A percentile compares a stretch with the other conserved stretches of the same genome.
Conservation (phyloP, 2,329 filamentous ascomycete genomes). For the Cladosporium sphaerospermum region DNA sequence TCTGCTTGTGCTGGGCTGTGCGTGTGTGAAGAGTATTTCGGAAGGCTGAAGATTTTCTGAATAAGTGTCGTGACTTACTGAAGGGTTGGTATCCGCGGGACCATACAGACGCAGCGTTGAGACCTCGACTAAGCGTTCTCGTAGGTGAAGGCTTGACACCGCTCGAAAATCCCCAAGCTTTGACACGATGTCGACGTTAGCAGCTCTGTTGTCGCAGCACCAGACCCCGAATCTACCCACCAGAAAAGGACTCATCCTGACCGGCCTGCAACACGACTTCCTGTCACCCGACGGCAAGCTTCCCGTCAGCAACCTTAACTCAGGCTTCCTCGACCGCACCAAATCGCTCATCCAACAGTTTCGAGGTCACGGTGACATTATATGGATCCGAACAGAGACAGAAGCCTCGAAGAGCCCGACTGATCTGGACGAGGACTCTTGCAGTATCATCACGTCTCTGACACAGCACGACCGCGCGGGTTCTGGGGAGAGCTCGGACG, state of each 20-base stretch:
- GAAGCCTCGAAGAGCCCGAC: constrained; percentile 22
- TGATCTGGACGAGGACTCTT: constrained; percentile 1
- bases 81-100: too few species aligned
- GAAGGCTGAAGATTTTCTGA: too few species aligned
- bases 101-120: background rate
- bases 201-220: constrained; percentile 25
- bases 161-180: background rate
- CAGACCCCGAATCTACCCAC: constrained; percentile 50
- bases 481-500: background rate
- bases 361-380: constrained; percentile 63
- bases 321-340: constrained; percentile 62
- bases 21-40: too few species aligned
- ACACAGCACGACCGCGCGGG: background rate
- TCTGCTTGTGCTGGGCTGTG: background rate
- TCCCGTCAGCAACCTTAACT: constrained; percentile 50
- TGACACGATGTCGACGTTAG: background rate
- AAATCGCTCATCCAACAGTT: constrained; percentile 64
- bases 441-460: constrained; percentile 6
- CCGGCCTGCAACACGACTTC: constrained; percentile 92
- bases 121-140: constrained; percentile 2
- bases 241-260: constrained; percentile 66
- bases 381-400: constrained; percentile 80
- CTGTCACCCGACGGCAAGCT: constrained; percentile 62
- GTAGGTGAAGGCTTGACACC: background rate
- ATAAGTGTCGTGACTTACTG: too few species aligned